These are phyloP conservation scores for Typha latifolia DNA, from an alignment of 176 grass and related monocot genomes.

Conservation along the genomic window DNA sequence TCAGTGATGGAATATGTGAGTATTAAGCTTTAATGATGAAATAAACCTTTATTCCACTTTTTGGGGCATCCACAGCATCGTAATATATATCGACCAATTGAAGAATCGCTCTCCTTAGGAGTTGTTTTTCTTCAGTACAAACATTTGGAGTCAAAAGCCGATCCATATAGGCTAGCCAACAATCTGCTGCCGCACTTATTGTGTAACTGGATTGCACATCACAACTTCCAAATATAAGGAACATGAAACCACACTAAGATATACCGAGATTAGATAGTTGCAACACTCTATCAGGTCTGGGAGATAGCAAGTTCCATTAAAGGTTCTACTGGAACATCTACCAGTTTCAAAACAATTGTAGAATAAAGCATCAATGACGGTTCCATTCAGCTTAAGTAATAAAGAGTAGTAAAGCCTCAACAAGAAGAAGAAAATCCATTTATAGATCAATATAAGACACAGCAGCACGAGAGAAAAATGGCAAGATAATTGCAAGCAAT, in stretches of 20 bases:
- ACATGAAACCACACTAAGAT: neutral
- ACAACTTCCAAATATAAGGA: neutral
- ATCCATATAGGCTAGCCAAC: conserved; percentile 61
- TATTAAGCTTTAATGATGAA: neutral
- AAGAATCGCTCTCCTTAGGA: conserved; percentile 32
- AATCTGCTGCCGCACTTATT: conserved; percentile 33
- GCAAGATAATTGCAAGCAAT: no score
- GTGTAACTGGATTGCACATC: conserved; percentile 24
- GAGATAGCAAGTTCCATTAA: no score
- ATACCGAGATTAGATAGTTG: no score
- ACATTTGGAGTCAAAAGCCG: conserved; percentile 34
- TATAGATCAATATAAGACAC: no score
- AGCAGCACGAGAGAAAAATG: no score
- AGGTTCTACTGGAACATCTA: no score
- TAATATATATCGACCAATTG: conserved; percentile 67
- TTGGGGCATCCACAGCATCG: conserved; percentile 55
- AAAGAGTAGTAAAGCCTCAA: no score
- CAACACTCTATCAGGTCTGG: no score
- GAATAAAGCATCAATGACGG: no score
- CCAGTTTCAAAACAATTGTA: no score
- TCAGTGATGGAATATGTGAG: neutral
- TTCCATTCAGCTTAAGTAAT: no score
- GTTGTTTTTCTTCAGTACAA: conserved; percentile 10
- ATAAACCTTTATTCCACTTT: conserved; percentile 47
- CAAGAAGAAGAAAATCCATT: no score